These are phyloP conservation scores for Linderina pennispora DNA, from an alignment of 192 early-diverging fungal species.

Conservation along the genomic window DNA sequence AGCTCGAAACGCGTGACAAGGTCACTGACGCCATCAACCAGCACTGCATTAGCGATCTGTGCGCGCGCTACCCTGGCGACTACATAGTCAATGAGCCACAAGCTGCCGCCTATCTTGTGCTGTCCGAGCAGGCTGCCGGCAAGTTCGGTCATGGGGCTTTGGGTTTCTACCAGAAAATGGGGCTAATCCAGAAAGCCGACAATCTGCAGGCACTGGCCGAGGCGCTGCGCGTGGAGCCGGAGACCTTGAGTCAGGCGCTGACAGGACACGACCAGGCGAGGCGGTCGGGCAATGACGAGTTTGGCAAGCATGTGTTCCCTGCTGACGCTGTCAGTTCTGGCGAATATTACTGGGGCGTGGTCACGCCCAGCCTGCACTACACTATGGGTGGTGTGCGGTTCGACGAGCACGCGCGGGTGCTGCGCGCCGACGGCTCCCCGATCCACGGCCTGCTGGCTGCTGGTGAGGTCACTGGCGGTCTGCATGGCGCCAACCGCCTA, in stretches of 20 bases:
- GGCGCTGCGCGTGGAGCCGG: slow-evolving; percentile 46
- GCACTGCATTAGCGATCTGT: slow-evolving; percentile 28
- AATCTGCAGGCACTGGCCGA: slow-evolving; percentile 8
- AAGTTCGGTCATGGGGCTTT: slow-evolving; percentile 37
- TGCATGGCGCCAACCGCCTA: slow-evolving; percentile 96
- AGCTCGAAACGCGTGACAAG: slow-evolving; percentile 90
- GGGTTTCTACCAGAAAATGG: slow-evolving; percentile 42
- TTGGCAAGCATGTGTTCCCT: slow-evolving; percentile 67
- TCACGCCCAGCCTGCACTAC: slow-evolving; percentile 81
- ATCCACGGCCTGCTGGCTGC: slow-evolving; percentile 84
- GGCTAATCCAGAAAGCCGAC: slow-evolving; percentile 20
- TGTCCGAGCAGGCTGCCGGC: slow-evolving; percentile 35
- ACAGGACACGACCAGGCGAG: slow-evolving; percentile 55
- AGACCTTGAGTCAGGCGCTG: slow-evolving; percentile 11
- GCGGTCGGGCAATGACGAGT: slow-evolving; percentile 55
- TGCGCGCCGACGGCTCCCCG: slow-evolving; percentile 39
- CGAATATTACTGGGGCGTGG: slow-evolving; percentile 59
- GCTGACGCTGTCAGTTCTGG: slow-evolving; percentile 48
- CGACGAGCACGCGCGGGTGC: slow-evolving; percentile 18
- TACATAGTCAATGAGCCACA: too few relatives aligned
- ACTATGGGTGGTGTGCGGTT: slow-evolving; percentile 67
- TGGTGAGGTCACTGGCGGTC: slow-evolving; percentile 93
- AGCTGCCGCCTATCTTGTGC: slow-evolving; percentile 35
- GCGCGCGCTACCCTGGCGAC: slow-evolving; percentile 7
- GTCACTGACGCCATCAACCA: slow-evolving; percentile 87